Percentiles rank a stretch among this genome's conserved stretches.
Conservation (phyloP, 2,329 filamentous ascomycete species). For the Ceratocystis lukuohia region DNA sequence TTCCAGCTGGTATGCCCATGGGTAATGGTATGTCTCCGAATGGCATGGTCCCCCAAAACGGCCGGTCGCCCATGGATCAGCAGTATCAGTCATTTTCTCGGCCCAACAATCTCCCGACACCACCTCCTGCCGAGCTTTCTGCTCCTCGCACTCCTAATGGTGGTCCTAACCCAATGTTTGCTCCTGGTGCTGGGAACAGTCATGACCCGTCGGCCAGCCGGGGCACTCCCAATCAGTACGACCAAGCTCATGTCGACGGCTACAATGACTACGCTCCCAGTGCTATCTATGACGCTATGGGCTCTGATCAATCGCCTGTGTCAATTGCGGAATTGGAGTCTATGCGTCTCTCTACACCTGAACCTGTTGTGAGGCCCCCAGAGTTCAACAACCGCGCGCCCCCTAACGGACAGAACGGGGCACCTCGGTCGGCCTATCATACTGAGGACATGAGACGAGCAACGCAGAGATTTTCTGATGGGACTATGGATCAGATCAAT, state of each 20-base stretch:
- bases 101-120: constrained; percentile 10
- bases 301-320: constrained; percentile 22
- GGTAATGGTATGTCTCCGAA: constrained; percentile 11
- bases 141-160: constrained; percentile 1
- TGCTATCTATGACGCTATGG: constrained; percentile 19
- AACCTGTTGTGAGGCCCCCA: constrained; percentile 66
- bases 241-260: neutral
- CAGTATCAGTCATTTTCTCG: constrained; percentile 16
- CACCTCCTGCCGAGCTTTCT: constrained; percentile 10
- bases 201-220: constrained; percentile 2
- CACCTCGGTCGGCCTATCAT: constrained; percentile 44
- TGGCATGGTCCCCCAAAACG: neutral
- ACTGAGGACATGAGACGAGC: constrained; percentile 66
- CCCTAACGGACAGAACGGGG: constrained; percentile 53
- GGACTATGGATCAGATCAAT: constrained; percentile 67
- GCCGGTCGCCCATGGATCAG: constrained; percentile 9
- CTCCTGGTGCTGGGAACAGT: constrained; percentile 13
- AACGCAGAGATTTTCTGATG: constrained; percentile 70
- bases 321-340: constrained; percentile 40
- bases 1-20: constrained; percentile 7
- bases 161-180: constrained; percentile 11
- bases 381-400: constrained; percentile 59
- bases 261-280: constrained; percentile 17
- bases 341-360: constrained; percentile 50
- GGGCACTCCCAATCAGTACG: neutral